A percentile compares a stretch with the other conserved stretches of the same genome.
phyloP scores from a whole-genome alignment of 2,329 filamentous ascomycete species.

The Penicillium sp. region DNA sequence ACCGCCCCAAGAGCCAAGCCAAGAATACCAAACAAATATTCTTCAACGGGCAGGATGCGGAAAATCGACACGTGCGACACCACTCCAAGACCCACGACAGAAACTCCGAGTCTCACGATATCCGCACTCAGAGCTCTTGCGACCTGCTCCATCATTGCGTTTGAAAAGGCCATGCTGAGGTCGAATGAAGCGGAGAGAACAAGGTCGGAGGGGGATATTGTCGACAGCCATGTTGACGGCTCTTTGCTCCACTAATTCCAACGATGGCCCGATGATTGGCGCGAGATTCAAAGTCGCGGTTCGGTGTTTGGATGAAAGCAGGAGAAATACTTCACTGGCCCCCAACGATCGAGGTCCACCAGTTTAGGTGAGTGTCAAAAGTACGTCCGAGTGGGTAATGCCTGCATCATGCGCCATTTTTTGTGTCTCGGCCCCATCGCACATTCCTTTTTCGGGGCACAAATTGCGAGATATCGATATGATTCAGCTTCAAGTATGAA shows the following conservation, averaged over 20 bases:
- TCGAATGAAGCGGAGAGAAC: not conserved
- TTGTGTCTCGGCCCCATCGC: not conserved
- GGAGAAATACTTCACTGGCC: not conserved
- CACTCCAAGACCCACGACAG: not conserved
- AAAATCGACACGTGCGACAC: not conserved
- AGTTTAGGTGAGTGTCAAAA: not conserved
- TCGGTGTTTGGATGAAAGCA: not conserved
- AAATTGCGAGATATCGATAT: not conserved
- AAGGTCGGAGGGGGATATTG: not conserved
- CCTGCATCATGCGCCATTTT: not conserved
- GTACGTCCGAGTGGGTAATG: not conserved
- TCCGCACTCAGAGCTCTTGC: not conserved
- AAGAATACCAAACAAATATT: not conserved
- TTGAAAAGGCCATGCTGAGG: not conserved
- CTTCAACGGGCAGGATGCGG: not conserved
- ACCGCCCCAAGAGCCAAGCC: not conserved
- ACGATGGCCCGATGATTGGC: not conserved
- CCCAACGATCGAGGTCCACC: not conserved
- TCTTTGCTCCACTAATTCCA: not conserved
- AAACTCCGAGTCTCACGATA: not conserved
- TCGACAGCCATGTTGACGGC: not conserved
- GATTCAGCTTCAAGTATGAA: too few species aligned
- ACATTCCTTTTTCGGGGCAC: not conserved
- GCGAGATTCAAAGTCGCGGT: not conserved
- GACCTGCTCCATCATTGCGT: not conserved